Conservation (phyloP, 1,284 basidiomycete genomes). For the Moniliella sp. region DNA sequence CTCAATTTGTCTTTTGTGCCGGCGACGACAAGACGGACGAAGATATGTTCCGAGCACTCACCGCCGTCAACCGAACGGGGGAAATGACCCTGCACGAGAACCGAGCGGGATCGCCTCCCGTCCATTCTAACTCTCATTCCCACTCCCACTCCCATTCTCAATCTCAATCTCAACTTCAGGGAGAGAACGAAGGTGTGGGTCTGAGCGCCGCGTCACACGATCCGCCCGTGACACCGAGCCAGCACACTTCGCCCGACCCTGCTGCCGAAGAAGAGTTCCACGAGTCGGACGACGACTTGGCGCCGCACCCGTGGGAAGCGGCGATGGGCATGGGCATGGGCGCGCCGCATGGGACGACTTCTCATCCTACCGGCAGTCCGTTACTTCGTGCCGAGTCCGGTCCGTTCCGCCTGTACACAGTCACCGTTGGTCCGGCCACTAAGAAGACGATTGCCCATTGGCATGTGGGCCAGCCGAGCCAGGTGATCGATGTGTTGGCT, state of each 20-base stretch:
- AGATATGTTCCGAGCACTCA: constrained; percentile 29
- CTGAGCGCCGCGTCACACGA: background rate
- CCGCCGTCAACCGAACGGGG: constrained; percentile 6
- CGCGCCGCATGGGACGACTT: constrained; percentile 1
- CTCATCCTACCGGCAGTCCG: constrained; percentile 1
- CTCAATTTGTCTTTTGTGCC: constrained; percentile 85
- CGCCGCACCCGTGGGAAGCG: too few species aligned
- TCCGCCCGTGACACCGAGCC: too few species aligned
- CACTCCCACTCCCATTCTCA: too few species aligned
- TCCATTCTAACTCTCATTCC: too few species aligned
- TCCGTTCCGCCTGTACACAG: constrained; percentile 17
- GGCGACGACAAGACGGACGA: constrained; percentile 75
- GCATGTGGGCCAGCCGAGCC: constrained; percentile 20
- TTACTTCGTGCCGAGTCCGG: background rate
- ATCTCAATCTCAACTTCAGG: background rate
- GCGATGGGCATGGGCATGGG: background rate
- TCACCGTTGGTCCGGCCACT: constrained; percentile 20
- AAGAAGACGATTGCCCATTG: constrained; percentile 28
- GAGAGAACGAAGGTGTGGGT: background rate
- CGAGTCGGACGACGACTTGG: constrained; percentile 1
- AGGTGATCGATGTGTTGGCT: constrained; percentile 18
- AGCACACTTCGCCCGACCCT: background rate
- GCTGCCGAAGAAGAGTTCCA: background rate
- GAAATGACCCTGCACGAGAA: background rate
- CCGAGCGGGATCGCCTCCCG: background rate